These are phyloP conservation scores for Phialemonium atrogriseum DNA, from an alignment of 2,329 filamentous ascomycete genomes.

Conservation along the genomic window DNA sequence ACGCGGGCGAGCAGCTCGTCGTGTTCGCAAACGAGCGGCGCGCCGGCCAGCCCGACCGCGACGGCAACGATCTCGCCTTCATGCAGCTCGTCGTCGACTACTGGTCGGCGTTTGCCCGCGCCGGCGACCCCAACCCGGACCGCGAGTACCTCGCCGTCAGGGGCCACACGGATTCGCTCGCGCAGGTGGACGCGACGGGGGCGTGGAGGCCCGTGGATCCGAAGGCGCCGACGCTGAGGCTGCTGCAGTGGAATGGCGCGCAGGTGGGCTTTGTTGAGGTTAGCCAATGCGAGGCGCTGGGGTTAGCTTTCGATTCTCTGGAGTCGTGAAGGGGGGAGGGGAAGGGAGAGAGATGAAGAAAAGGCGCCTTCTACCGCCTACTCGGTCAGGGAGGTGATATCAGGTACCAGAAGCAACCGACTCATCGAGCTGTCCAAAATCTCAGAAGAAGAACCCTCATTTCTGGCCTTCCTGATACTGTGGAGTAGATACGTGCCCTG, in stretches of 20 bases:
- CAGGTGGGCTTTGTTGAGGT: conserved; percentile 14
- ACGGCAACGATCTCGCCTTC: conserved; percentile 25
- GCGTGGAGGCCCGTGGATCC: conserved; percentile 17
- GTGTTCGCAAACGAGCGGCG: conserved; percentile 26
- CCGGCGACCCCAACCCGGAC: conserved; percentile 22
- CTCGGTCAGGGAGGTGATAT: too few species aligned
- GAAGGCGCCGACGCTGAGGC: conserved; percentile 11
- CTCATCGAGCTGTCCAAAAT: too few species aligned
- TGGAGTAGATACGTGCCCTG: too few species aligned
- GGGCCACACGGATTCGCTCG: conserved; percentile 19
- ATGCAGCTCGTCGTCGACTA: conserved; percentile 24
- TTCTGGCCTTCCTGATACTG: too few species aligned
- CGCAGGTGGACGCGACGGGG: conserved; percentile 16
- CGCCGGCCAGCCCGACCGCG: conserved; percentile 23
- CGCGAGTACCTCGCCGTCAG: conserved; percentile 19
- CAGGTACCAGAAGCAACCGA: too few species aligned
- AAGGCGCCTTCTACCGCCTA: too few species aligned
- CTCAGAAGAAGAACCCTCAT: too few species aligned
- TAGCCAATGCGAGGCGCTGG: conserved; percentile 14
- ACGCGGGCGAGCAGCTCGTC: conserved; percentile 29
- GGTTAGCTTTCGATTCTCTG: conserved; percentile 11
- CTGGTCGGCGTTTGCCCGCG: conserved; percentile 24
- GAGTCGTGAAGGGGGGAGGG: conserved; percentile 2
- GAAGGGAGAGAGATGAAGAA: too few species aligned
- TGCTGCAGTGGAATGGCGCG: conserved; percentile 19